phyloP scores from a whole-genome alignment of 805 yeast genomes.

The Suhomyces prunicola region DNA sequence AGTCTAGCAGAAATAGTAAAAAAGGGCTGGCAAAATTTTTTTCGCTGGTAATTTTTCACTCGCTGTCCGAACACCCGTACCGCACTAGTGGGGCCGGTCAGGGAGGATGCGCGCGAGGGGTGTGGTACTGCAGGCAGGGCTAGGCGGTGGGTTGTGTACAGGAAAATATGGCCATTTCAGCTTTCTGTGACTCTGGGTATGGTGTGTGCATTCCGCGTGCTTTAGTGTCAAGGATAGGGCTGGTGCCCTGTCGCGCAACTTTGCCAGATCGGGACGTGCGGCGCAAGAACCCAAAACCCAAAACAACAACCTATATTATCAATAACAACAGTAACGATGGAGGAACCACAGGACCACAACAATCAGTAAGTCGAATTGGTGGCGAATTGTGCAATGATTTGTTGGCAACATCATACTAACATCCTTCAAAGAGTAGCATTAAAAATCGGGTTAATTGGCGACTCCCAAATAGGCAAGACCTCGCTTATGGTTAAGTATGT shows the following conservation, averaged over 20 bases:
- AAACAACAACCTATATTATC: neutral
- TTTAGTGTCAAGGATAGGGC: neutral
- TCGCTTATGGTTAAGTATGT: constrained; percentile 95
- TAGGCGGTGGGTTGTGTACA: neutral
- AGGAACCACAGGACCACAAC: constrained; percentile 26
- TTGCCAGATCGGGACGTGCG: neutral
- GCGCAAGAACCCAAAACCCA: neutral
- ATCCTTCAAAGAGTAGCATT: constrained; percentile 49
- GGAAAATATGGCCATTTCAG: neutral
- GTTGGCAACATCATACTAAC: no score
- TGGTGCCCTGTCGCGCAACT: neutral
- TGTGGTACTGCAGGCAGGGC: neutral
- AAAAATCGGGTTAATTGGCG: constrained; percentile 92
- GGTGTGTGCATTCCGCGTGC: neutral
- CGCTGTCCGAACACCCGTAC: neutral
- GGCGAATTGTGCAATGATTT: neutral
- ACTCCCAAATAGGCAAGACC: constrained; percentile 94
- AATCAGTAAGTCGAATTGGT: constrained; percentile 33
- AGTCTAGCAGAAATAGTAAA: constrained; percentile 1
- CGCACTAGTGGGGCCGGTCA: neutral
- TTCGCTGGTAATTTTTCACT: neutral
- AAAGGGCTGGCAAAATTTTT: neutral
- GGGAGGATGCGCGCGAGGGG: neutral
- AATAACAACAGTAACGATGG: constrained; percentile 5
- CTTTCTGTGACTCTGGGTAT: neutral